phyloP scores from a whole-genome alignment of 768 basidiomycete genomes.

The Suillus spraguei region DNA sequence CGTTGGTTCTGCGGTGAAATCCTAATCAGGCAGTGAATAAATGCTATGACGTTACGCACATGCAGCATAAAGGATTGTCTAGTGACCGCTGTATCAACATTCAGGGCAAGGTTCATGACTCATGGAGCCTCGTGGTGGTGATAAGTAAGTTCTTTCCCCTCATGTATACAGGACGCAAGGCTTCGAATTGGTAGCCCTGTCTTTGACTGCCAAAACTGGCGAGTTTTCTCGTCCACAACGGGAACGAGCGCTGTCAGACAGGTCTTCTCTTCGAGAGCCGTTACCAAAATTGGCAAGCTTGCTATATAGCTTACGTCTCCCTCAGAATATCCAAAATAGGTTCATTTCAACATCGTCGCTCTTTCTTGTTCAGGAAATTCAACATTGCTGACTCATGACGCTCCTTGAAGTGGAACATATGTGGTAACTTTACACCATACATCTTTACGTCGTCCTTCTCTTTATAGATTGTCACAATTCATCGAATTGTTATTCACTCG shows the following conservation, averaged over 20 bases:
- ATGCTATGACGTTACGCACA: not conserved
- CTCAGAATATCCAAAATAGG: too few relatives aligned
- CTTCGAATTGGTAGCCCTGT: not conserved
- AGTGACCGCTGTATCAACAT: not conserved
- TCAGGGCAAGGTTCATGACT: not conserved
- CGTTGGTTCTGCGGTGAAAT: not conserved
- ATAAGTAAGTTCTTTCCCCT: not conserved
- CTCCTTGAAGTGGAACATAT: constrained; percentile 17
- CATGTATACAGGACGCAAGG: not conserved
- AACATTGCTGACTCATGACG: constrained; percentile 9
- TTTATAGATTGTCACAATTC: not conserved
- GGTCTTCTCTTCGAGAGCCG: not conserved
- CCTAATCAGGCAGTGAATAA: not conserved
- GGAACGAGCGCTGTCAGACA: not conserved
- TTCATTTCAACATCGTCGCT: too few relatives aligned
- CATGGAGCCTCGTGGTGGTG: not conserved
- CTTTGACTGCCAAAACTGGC: not conserved
- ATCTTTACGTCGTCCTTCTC: not conserved
- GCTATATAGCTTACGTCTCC: too few relatives aligned
- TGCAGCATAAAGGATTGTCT: not conserved
- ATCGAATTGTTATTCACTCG: not conserved
- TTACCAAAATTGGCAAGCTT: not conserved
- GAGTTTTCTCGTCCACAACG: not conserved
- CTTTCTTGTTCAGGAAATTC: not conserved
- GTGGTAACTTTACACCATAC: not conserved